Conservation (phyloP, 108 stramenopile species). For the Pelagomonas calceolata region DNA sequence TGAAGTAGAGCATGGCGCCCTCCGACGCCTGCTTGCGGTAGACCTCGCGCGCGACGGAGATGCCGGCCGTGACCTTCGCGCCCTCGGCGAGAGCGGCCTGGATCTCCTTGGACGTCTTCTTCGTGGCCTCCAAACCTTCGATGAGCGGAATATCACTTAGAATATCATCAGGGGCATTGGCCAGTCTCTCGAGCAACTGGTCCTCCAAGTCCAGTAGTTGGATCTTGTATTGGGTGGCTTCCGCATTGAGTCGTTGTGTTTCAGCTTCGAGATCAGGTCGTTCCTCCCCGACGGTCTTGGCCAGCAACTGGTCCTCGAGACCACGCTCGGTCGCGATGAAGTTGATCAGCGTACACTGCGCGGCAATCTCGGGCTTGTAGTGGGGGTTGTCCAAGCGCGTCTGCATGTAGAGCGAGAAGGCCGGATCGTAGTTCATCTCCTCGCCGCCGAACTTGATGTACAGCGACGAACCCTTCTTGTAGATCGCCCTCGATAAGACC, state of each 20-base stretch:
- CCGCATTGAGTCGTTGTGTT: conserved; percentile 50
- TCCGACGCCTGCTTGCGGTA: conserved; percentile 74
- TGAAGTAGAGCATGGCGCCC: conserved; percentile 88
- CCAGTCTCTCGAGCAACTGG: conserved; percentile 71
- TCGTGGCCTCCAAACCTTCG: conserved; percentile 78
- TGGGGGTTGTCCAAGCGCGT: conserved; percentile 81
- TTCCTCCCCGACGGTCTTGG: conserved; percentile 70
- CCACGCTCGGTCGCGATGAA: conserved; percentile 83
- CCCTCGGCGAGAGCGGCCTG: conserved; percentile 65
- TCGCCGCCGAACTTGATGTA: conserved; percentile 70
- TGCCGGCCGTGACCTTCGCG: conserved; percentile 58
- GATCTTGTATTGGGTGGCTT: conserved; percentile 70
- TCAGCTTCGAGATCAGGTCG: conserved; percentile 73
- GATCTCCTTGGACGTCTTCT: conserved; percentile 68
- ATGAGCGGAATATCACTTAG: conserved; percentile 74
- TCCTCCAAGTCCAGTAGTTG: conserved; percentile 71
- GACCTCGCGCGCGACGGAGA: conserved; percentile 64
- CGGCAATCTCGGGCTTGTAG: conserved; percentile 82
- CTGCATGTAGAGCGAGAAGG: conserved; percentile 72
- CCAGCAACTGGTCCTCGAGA: conserved; percentile 75
- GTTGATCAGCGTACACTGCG: conserved; percentile 81
- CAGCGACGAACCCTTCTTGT: conserved; percentile 61
- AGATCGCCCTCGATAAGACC: conserved; percentile 67
- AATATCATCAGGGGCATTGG: conserved; percentile 81
- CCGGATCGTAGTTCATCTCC: conserved; percentile 76